Base-by-base conservation (phyloP, 805 yeast species). In the Pichia scutulata region DNA sequence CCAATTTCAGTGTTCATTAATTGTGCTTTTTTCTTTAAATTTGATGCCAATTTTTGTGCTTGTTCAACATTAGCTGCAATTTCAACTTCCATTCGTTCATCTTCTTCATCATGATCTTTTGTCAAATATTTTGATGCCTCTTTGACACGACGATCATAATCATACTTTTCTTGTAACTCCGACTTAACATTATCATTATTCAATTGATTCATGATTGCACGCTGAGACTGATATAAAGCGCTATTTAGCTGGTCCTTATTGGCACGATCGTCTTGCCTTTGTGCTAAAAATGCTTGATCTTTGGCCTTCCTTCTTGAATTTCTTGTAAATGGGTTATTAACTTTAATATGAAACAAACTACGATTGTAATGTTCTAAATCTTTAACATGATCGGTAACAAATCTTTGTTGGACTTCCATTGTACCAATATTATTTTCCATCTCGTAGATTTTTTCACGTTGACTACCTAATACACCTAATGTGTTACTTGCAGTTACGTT, bases 381-480 rank as follows among this genome's bases (percentile, higher is more conserved):
- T 47, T 76, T 77, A 36, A 92, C 92, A 65, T 87, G 86, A 41
- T 82, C 87, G 55, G 85, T 89, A 6, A 95, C 95, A 49, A 86
- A 78, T 57, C 81, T 73, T 52, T 87, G 86, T 64, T 89, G 96
- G 3, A 88, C 83, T 52, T 82, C 85, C 47, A 95, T 88, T 49
- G 86, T 70, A 48, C 86, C 79, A 57, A 92, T 70, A 43, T 54
- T 52, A 41, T 50, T 52, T 63, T 93, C 97, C 21, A 90, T 82
- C 60, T 80, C 81, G 65, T 84, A 86, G 55, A 93, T 72, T 45
- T 88, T 75, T 63, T 89, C 97, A 51, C 93, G 82, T 67, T 93
- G 98, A n/a, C 90, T 79, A 24, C 99, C 99, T 45, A 93, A 75
- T 80, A 88, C 80, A 26, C 97, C 97, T 55, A 92, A 68, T 0